Percentiles rank a stretch among this genome's conserved stretches.
These are phyloP conservation scores for Iberis pinnata DNA, from an alignment of 345 rosid species.

Conservation along the genomic window DNA sequence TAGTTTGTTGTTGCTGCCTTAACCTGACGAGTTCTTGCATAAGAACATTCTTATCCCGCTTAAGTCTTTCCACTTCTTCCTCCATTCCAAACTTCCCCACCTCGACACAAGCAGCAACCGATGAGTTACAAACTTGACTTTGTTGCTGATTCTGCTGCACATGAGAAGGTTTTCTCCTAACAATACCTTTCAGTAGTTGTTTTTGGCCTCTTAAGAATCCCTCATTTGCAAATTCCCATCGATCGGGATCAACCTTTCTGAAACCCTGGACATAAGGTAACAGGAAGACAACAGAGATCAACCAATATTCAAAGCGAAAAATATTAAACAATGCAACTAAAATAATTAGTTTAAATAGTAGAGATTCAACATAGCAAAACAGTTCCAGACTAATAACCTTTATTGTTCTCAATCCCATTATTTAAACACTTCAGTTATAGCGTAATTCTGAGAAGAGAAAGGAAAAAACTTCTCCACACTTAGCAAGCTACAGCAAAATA, in stretches of 20 bases:
- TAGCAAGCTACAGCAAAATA: neutral
- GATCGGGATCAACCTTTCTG: slow-evolving; percentile 81
- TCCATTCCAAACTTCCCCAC: slow-evolving; percentile 81
- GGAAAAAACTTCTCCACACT: neutral
- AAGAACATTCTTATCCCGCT: slow-evolving; percentile 83
- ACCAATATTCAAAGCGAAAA: no score
- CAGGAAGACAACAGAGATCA: slow-evolving; percentile 9
- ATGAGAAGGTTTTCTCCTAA: slow-evolving; percentile 60
- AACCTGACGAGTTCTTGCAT: slow-evolving; percentile 89
- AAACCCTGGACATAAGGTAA: slow-evolving; percentile 51
- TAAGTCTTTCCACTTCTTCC: slow-evolving; percentile 79
- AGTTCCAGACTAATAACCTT: slow-evolving; percentile 18
- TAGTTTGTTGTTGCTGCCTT: slow-evolving; percentile 81
- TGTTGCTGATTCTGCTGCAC: slow-evolving; percentile 47
- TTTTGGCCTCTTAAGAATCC: slow-evolving; percentile 79
- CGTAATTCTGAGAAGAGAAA: slow-evolving; percentile 4
- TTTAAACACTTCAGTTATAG: slow-evolving; percentile 1
- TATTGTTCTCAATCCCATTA: slow-evolving; percentile 12
- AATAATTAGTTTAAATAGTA: no score
- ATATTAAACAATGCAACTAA: no score
- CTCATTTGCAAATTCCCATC: slow-evolving; percentile 88
- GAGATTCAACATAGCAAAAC: no score
- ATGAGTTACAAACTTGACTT: slow-evolving; percentile 47
- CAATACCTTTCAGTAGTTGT: slow-evolving; percentile 56
- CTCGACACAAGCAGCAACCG: slow-evolving; percentile 71